Conservation (phyloP, 2,329 filamentous ascomycete genomes). For the Paraphaeosphaeria minitans region DNA sequence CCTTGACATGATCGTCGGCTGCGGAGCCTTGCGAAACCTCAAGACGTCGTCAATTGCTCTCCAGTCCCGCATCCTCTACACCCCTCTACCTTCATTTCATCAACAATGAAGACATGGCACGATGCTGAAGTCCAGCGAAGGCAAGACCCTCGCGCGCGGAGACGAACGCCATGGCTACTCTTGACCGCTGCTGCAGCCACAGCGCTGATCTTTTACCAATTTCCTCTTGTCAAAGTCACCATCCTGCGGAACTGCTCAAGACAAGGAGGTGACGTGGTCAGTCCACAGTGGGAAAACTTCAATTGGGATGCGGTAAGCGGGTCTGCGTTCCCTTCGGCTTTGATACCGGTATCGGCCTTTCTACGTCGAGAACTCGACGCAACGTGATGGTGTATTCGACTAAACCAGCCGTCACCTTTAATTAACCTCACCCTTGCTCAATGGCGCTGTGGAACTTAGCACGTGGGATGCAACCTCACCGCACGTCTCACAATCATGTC, state of each 20-base stretch:
- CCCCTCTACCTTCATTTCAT: background rate
- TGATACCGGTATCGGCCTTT: constrained; percentile 2
- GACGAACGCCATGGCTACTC: background rate
- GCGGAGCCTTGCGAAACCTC: constrained; percentile 6
- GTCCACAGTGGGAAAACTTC: background rate
- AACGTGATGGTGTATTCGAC: background rate
- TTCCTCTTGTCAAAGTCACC: constrained; percentile 1
- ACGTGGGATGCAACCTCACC: constrained; percentile 4
- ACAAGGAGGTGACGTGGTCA: background rate
- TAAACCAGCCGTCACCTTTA: background rate
- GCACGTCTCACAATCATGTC: background rate
- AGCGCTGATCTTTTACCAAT: background rate
- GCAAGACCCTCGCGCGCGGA: constrained; percentile 2
- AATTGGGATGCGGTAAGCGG: constrained; percentile 12
- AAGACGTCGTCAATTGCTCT: background rate
- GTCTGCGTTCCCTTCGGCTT: background rate
- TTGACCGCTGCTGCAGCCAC: constrained; percentile 1
- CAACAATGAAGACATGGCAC: constrained; percentile 5
- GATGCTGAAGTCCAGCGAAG: background rate
- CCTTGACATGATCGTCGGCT: background rate
- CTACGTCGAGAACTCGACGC: background rate
- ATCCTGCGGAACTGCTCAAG: background rate
- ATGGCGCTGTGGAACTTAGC: constrained; percentile 4
- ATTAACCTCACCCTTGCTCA: background rate
- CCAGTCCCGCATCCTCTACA: constrained; percentile 4